Evolutionary conservation across 1,284 basidiomycete species (phyloP), one percentile per base, ranked within the genome.

Genomic region (Sporisorium scitamineum): DNA sequence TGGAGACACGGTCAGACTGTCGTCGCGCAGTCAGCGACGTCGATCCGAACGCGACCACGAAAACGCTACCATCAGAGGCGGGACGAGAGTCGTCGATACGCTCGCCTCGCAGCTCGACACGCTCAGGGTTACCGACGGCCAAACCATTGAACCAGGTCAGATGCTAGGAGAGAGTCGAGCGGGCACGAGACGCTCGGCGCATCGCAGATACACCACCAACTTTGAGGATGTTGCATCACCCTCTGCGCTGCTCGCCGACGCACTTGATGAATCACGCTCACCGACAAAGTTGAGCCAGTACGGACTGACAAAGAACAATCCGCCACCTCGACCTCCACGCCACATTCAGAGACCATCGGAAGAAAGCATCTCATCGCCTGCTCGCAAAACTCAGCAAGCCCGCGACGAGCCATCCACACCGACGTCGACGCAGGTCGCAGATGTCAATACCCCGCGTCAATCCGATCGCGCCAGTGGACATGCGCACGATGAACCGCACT

Each of bases 261-360:
- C 42, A 42, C 37, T 18, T 18, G 37, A 39, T 11, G 39, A 42
- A 1, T 45, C 32, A 11, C 45, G 57, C 7, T 56, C 55, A 7
- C 51, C 56, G 20, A 22, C 70, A 14, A 73, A 69, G n/a, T n/a
- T 62, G 10, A 66, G 59, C 24, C 69, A 71, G 26, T 62, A 58
- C 34, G 62, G 69, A 0, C 29, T 61, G 54, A 62, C 59, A 7
- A 71, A 66, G 20, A 34, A 41, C 24, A 59, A 63, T 6, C 70
- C 65, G 3, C 70, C 70, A 3, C 70, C 70, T 16, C 56, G 70
- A 1, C 70, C 70, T 5, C 70, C 70, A 3, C n/a, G 70, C 6
- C 57, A 68, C n/a, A 34, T 68, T 8, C 58, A 64, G 18, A 29
- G 70, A 22, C 65, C 65, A n/a, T 61, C 57, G 6, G 70, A 73